Base-by-base conservation (phyloP, 2,329 filamentous ascomycete species). In the Emergomyces orientalis region DNA sequence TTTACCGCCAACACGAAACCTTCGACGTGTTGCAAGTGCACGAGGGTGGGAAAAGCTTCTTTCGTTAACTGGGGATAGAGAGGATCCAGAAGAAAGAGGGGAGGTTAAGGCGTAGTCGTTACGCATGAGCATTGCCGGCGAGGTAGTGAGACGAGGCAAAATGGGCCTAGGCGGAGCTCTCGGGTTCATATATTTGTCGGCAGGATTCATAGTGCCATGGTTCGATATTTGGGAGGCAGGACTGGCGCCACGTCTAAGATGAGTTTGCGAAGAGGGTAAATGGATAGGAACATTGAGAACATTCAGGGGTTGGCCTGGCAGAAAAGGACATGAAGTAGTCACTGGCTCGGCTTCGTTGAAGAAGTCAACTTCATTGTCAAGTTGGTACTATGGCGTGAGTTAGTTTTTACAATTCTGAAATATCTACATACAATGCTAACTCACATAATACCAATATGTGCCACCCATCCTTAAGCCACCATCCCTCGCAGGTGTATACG, bases 381-480 rank as follows among this genome's bases (percentile, higher is more conserved):
- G 75, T 72, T 92, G 86, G 76, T 96, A 97, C 89, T 95, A 56
- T 34, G 32, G 19, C 37, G 14, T 4, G n/a, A 41, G 51, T 61
- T 37, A 61, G 59, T 13, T 17, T 25, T 37, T 60, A 22, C 61
- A 27, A 51, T 55, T 47, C 2, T 45, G 27, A 39, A 45, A 22
- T 25, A 13, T 30, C n/a, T 43, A 63, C 43, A 37, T 59, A 52
- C 27, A 59, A 59, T 57, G 37, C 51, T 37, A 30, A 57, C 43
- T 57, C 54, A 95, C 91, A 77, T 94, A 97, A 80, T 96, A 97
- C 83, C 93, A 97, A 76, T 97, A 97, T 19, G 88, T 94, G 64
- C 88, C 86, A 54, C 92, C 92, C 89, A 96, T 96, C 75, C 88
- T 94, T 67, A 97, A 82, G 60, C 89, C 92, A 63, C 91, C 91